Conservation (phyloP, 2,329 filamentous ascomycete species). For the Colletotrichum sp. region DNA sequence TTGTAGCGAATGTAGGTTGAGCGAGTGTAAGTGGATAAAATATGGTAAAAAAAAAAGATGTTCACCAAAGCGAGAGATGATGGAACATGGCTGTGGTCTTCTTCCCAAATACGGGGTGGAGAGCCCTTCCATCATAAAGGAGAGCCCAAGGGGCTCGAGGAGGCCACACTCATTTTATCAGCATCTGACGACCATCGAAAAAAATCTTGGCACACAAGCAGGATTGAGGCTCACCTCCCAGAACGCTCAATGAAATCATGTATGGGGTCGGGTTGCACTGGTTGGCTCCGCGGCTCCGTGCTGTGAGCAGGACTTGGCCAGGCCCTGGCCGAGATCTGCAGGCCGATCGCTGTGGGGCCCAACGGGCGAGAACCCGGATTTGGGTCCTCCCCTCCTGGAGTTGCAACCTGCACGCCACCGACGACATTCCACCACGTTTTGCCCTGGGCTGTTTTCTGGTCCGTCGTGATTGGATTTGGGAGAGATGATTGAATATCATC, state of each 20-base stretch:
- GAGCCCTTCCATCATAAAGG: not conserved
- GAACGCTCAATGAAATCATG: constrained; percentile 15
- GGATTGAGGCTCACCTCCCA: not conserved
- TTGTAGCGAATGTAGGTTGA: not conserved
- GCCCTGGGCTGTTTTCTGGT: not conserved
- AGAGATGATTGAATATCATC: not conserved
- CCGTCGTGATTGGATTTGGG: not conserved
- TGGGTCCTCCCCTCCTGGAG: not conserved
- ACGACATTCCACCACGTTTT: constrained; percentile 2
- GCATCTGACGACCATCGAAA: not conserved
- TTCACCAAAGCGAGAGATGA: not conserved
- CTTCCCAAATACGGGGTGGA: not conserved
- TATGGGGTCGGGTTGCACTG: constrained; percentile 14
- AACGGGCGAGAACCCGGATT: constrained; percentile 13
- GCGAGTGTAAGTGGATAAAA: not conserved
- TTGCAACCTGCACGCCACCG: constrained; percentile 3
- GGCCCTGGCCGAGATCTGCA: constrained; percentile 17
- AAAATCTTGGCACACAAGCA: not conserved
- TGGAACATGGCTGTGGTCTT: not conserved
- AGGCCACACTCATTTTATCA: not conserved
- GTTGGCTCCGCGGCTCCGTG: not conserved
- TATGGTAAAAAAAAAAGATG: not conserved
- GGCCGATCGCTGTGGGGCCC: constrained; percentile 5
- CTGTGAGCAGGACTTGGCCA: constrained; percentile 2
- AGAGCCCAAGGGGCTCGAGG: not conserved